Conservation (phyloP, 768 basidiomycete species). For the Vararia minispora region DNA sequence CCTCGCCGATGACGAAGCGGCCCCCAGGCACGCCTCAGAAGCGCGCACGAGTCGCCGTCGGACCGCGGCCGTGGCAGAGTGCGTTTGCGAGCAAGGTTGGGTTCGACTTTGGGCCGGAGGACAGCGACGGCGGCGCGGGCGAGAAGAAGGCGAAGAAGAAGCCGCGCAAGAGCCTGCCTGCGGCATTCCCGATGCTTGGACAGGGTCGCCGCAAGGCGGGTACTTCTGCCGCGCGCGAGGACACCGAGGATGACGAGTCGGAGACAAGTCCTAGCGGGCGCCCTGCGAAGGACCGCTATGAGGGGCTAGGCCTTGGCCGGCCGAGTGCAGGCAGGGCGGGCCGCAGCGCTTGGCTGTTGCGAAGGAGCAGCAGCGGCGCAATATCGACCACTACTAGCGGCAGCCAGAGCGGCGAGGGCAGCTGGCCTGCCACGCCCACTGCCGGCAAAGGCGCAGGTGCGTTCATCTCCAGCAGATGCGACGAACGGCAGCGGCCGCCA, state of each 20-base stretch:
- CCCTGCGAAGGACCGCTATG: constrained; percentile 37
- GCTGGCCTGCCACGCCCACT: constrained; percentile 47
- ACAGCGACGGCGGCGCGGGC: constrained; percentile 18
- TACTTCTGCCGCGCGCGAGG: constrained; percentile 26
- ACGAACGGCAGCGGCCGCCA: no score
- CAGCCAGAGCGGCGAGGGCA: constrained; percentile 47
- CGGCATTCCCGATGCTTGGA: constrained; percentile 45
- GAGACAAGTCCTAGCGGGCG: constrained; percentile 49
- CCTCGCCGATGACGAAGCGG: constrained; percentile 35
- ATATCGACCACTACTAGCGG: constrained; percentile 47
- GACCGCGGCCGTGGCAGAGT: constrained; percentile 69
- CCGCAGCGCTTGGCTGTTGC: constrained; percentile 52
- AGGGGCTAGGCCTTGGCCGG: constrained; percentile 55
- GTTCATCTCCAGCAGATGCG: constrained; percentile 12
- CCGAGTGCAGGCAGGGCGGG: constrained; percentile 25
- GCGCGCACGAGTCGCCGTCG: constrained; percentile 47
- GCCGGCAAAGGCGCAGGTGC: constrained; percentile 38
- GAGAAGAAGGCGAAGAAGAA: constrained; percentile 34
- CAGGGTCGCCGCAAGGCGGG: constrained; percentile 8
- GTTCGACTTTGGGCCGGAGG: constrained; percentile 25
- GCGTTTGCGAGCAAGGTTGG: constrained; percentile 64
- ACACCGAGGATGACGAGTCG: constrained; percentile 53
- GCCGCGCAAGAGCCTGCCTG: constrained; percentile 64
- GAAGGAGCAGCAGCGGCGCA: constrained; percentile 72
- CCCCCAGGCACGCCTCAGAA: constrained; percentile 80